Conservation (phyloP, 352 stramenopile species). For the Elongisporangium prolatum region DNA sequence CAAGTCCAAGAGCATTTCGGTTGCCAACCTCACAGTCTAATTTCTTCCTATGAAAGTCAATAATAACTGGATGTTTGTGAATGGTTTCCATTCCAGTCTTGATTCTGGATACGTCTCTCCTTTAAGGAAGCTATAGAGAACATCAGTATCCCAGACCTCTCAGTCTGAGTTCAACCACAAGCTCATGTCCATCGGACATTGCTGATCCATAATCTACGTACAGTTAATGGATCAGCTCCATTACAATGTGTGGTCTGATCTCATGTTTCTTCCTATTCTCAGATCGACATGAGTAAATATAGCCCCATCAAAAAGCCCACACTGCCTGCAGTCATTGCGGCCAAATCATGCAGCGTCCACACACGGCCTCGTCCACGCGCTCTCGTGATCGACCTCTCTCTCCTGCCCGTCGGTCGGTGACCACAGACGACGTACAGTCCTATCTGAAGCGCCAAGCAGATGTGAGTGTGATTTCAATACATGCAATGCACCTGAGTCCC, state of each 20-base stretch:
- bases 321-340: background rate
- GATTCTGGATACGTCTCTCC: too few species aligned
- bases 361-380: background rate
- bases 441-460: conserved; percentile 11
- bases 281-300: background rate
- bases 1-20: conserved; percentile 19
- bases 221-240: too few species aligned
- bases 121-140: background rate
- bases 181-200: too few species aligned
- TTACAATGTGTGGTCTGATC: too few species aligned
- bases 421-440: conserved; percentile 10
- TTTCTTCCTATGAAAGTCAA: background rate
- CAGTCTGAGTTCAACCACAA: conserved; percentile 1
- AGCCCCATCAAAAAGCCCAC: background rate
- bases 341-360: background rate
- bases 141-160: conserved; percentile 19
- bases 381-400: background rate
- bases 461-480: conserved; percentile 2
- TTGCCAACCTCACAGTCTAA: conserved; percentile 20
- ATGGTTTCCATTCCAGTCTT: background rate
- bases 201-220: too few species aligned
- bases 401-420: background rate
- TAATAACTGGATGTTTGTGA: background rate
- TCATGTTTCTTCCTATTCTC: background rate
- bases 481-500: background rate